Conservation (phyloP, 2,329 filamentous ascomycete species). For the Claviceps spartinae region DNA sequence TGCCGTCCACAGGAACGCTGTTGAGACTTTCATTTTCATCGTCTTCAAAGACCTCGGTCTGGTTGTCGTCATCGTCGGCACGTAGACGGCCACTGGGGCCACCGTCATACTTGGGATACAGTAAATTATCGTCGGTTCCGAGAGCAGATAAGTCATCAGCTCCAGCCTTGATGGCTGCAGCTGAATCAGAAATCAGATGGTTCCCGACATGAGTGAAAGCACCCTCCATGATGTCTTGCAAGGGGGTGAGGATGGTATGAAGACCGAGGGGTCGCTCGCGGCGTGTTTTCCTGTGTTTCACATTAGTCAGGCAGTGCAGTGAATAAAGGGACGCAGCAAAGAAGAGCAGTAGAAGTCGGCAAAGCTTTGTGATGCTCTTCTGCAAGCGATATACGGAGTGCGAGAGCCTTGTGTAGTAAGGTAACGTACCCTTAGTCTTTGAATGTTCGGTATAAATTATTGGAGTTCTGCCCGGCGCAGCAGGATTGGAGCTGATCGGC, state of each 20-base stretch:
- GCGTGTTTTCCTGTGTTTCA: neutral
- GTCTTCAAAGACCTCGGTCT: conserved; percentile 69
- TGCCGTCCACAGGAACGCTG: conserved; percentile 66
- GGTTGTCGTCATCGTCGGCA: conserved; percentile 81
- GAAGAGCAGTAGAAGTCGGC: neutral
- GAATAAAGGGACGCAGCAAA: neutral
- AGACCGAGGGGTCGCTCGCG: conserved; percentile 4
- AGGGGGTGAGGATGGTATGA: conserved; percentile 6
- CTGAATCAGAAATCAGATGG: conserved; percentile 72
- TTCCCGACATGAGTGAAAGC: conserved; percentile 82
- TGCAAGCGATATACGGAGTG: neutral
- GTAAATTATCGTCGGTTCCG: conserved; percentile 67
- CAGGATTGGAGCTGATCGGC: conserved; percentile 12
- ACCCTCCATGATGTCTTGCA: conserved; percentile 53
- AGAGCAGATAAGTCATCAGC: conserved; percentile 60
- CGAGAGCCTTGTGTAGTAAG: neutral
- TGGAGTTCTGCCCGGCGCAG: conserved; percentile 7
- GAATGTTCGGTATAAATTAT: neutral
- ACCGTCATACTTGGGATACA: conserved; percentile 56
- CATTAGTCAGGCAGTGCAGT: neutral
- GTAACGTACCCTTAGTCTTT: conserved; percentile 5
- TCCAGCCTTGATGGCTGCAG: conserved; percentile 75
- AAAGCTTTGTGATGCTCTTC: neutral
- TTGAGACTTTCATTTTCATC: conserved; percentile 66
- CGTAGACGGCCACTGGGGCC: conserved; percentile 46